A percentile compares a stretch with the other conserved stretches of the same genome.
These are phyloP conservation scores for Pelargonium myrrhifolium DNA, from an alignment of 441 rosid species.

Conservation along the genomic window DNA sequence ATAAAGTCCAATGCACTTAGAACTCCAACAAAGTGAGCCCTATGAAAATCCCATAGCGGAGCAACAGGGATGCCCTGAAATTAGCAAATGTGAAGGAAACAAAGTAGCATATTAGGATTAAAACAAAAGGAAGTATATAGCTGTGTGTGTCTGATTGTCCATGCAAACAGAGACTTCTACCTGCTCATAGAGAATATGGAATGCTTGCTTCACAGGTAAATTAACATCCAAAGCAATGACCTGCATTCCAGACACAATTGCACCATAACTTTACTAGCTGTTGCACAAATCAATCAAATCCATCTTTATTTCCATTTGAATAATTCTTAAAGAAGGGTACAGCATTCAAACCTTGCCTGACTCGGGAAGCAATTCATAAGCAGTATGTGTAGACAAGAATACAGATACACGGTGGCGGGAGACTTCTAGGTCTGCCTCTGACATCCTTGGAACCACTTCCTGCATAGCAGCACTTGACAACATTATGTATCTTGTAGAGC, in stretches of 20 bases:
- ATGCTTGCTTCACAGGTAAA: conserved; percentile 63
- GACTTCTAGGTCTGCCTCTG: conserved; percentile 40
- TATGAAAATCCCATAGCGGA: conserved; percentile 56
- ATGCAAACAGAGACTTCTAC: conserved; percentile 26
- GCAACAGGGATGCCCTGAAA: conserved; percentile 57
- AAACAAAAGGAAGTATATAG: not conserved
- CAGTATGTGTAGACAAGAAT: conserved; percentile 45
- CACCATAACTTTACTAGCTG: conserved; percentile 5
- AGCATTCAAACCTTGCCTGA: conserved; percentile 66
- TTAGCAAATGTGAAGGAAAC: conserved; percentile 5
- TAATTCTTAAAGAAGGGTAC: conserved; percentile 22
- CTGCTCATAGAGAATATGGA: conserved; percentile 60
- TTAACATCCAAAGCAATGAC: conserved; percentile 59
- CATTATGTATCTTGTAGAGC: conserved; percentile 15
- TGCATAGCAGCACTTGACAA: conserved; percentile 35
- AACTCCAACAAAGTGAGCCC: conserved; percentile 54
- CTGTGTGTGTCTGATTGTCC: not conserved
- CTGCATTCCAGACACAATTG: conserved; percentile 22
- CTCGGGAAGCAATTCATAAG: conserved; percentile 65
- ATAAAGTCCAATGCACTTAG: conserved; percentile 54
- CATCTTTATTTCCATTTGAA: conserved; percentile 10
- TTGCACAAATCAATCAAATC: conserved; percentile 5
- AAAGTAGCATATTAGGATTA: not conserved
- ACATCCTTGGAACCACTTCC: conserved; percentile 34
- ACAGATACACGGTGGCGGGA: conserved; percentile 46